Base-by-base conservation (phyloP, 2,329 filamentous ascomycete genomes). In the Fusarium incarnatum region DNA sequence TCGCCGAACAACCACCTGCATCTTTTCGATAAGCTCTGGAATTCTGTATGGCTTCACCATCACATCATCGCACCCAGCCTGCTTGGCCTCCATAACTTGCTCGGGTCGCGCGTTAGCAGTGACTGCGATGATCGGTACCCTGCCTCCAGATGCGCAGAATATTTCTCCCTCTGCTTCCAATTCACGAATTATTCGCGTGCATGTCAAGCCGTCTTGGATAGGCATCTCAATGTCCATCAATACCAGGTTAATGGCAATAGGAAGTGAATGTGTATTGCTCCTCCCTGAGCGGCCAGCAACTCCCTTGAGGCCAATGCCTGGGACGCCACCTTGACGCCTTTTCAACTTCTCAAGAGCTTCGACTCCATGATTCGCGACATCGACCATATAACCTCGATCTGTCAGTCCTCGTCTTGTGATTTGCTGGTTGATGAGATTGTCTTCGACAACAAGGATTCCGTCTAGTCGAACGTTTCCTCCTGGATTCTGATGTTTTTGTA, bases 171-270 rank as follows among this genome's bases (percentile, higher is more conserved):
- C 79, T 42, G 78, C 79, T 77, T 92, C 89, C 59, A 91, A 78
- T 65, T 88, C 83, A 18, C 91, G 85, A 58, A 94, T 92, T 45
- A 84, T 83, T 32, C 84, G 83, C 15, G 89, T 90, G 75, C 90
- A 91, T 3, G 88, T 88, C 60, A 91, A 80, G 0, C 91, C 91
- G 71, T 93, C 90, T 83, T 91, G 91, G 18, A 92, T 80, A 3
- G 91, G 91, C 91, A 93, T 93, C 75, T 93, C 90, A 71, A 92
- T 88, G 73, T 93, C 91, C 91, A 93, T 93, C 22, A 93, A 82
- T 20, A 93, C 87, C 7, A 92, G 82, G 52, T 87, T 87, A 25
- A 91, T 79, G 2, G 82, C 80, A 27, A 84, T 70, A 8, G 72
- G 70, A 11, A 60, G 40, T 6, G 67, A 53, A 37, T 68, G 63